Conservation (phyloP, 495 filamentous ascomycete species). For the Cercophora sp. region DNA sequence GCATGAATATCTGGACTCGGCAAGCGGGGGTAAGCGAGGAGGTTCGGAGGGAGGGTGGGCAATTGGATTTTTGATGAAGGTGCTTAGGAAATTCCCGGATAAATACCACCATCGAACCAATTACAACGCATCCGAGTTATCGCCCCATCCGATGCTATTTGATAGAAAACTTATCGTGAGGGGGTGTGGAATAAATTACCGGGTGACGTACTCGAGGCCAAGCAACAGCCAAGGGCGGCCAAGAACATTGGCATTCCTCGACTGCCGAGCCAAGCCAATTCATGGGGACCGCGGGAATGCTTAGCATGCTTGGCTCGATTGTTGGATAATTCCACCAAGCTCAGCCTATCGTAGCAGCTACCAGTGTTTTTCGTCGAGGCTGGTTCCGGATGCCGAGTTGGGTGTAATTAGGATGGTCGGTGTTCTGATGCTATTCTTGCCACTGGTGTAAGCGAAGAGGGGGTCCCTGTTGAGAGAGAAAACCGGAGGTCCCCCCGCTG, state of each 20-base stretch:
- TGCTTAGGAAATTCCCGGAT: neutral
- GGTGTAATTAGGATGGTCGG: neutral
- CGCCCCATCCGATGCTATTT: neutral
- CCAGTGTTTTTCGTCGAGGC: neutral
- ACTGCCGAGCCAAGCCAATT: conserved; percentile 7
- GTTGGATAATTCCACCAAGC: neutral
- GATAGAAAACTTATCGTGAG: neutral
- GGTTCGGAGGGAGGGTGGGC: conserved; percentile 25
- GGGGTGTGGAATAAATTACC: neutral
- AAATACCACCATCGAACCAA: neutral
- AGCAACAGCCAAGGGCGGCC: neutral
- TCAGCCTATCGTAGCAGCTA: neutral
- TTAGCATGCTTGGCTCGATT: neutral
- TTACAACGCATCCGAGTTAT: neutral
- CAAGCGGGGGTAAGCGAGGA: conserved; percentile 30
- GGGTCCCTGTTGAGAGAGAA: neutral
- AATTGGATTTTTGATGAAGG: conserved; percentile 9
- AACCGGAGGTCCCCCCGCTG: neutral
- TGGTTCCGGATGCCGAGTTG: neutral
- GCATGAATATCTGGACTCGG: conserved; percentile 69
- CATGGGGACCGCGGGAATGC: neutral
- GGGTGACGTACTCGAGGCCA: neutral
- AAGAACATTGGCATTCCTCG: neutral
- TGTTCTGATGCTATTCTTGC: neutral
- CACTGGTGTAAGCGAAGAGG: neutral